These are phyloP conservation scores for Hansenula anomala DNA, from an alignment of 1,139 yeast genomes.

Conservation along the genomic window DNA sequence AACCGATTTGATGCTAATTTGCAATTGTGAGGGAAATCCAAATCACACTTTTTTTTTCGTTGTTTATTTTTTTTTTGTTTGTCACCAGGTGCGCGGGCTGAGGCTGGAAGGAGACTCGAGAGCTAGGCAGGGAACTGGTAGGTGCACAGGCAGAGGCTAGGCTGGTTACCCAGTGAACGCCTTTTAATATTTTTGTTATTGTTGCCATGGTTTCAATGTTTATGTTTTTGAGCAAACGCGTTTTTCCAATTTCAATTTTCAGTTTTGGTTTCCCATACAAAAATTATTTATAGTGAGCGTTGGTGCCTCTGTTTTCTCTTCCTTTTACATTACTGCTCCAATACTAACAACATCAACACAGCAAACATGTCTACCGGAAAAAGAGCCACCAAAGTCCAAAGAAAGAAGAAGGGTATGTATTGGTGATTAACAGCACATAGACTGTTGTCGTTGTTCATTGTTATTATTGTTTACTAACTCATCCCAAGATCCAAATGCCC, in stretches of 20 bases:
- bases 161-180: not conserved
- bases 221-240: too few relatives aligned
- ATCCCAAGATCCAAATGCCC: slow-evolving; percentile 85
- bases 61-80: not conserved
- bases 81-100: too few relatives aligned
- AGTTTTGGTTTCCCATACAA: too few relatives aligned
- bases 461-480: slow-evolving; percentile 3
- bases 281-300: not conserved
- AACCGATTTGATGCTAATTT: too few relatives aligned
- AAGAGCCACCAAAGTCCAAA: slow-evolving; percentile 26
- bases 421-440: slow-evolving; percentile 2
- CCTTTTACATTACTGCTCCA: not conserved
- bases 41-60: not conserved
- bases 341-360: not conserved
- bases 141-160: too few relatives aligned
- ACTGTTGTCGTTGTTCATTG: not conserved
- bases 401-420: slow-evolving; percentile 31
- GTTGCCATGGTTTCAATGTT: slow-evolving; percentile 1
- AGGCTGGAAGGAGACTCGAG: too few relatives aligned
- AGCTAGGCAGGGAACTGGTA: too few relatives aligned
- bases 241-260: too few relatives aligned
- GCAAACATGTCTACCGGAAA: slow-evolving; percentile 31
- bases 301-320: not conserved
- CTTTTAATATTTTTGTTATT: not conserved
- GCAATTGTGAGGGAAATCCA: not conserved